These are phyloP conservation scores for Symbiotaphrina buchneri DNA, from an alignment of 495 filamentous ascomycete genomes.

Conservation along the genomic window DNA sequence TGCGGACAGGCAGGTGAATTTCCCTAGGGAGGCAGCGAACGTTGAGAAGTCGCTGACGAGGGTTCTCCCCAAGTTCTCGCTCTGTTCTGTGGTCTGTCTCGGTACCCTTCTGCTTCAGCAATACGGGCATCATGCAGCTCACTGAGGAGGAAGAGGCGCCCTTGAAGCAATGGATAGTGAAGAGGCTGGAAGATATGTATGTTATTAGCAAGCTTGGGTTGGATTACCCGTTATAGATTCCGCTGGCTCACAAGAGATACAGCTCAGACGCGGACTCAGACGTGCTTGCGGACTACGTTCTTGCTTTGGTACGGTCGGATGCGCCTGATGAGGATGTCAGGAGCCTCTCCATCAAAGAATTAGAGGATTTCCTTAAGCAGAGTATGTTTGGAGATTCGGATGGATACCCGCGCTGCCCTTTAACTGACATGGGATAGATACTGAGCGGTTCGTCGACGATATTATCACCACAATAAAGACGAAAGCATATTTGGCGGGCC, in stretches of 20 bases:
- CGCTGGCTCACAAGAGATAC: no score
- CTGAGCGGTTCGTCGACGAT: constrained; percentile 59
- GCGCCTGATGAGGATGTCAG: constrained; percentile 51
- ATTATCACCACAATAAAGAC: constrained; percentile 52
- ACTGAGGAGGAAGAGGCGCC: constrained; percentile 47
- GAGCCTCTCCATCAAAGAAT: constrained; percentile 48
- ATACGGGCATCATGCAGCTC: constrained; percentile 40
- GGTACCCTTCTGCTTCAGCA: not conserved
- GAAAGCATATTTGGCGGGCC: constrained; percentile 34
- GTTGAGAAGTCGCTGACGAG: no score
- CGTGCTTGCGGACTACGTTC: constrained; percentile 85
- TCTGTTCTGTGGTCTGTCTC: not conserved
- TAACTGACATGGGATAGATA: constrained; percentile 24
- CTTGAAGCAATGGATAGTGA: constrained; percentile 78
- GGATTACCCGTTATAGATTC: constrained; percentile 1
- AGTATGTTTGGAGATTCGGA: constrained; percentile 23
- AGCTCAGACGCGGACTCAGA: constrained; percentile 91
- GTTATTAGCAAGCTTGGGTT: constrained; percentile 12
- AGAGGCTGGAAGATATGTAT: constrained; percentile 78
- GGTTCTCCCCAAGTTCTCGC: no score
- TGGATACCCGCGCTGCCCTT: no score
- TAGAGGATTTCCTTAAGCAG: constrained; percentile 76
- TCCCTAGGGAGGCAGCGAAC: no score
- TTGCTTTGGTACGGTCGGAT: constrained; percentile 72
- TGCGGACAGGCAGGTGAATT: no score